Evolutionary conservation across 2,329 filamentous ascomycete species (phyloP).

Genomic region (Ploettnerulaceae sp.): DNA sequence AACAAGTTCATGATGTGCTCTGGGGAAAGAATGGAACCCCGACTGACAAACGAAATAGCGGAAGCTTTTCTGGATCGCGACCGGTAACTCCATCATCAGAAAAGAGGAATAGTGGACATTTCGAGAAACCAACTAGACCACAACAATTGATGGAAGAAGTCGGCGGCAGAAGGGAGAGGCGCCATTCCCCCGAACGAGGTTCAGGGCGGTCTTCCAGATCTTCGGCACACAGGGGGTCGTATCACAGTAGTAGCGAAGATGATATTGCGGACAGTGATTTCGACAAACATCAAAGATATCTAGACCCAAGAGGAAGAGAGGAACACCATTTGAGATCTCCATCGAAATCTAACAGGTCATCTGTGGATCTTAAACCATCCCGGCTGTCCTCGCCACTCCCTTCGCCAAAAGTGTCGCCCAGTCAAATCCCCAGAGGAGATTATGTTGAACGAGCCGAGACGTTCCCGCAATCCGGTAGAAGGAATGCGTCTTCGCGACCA

Average conservation of each 20-base stretch:
- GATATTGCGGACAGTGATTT: conserved; percentile 29
- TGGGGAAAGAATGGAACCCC: conserved; percentile 28
- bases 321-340: conserved; percentile 23
- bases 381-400: conserved; percentile 24
- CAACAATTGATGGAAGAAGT: conserved; percentile 26
- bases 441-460: conserved; percentile 28
- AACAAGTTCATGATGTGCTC: conserved; percentile 34
- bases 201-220: conserved; percentile 24
- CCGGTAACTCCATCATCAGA: conserved; percentile 22
- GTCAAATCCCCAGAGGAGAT: conserved; percentile 23
- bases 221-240: conserved; percentile 16
- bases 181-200: conserved; percentile 18
- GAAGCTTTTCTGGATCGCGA: conserved; percentile 17
- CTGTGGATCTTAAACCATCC: conserved; percentile 21
- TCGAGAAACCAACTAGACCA: conserved; percentile 26
- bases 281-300: conserved; percentile 20
- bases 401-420: conserved; percentile 31
- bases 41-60: conserved; percentile 29
- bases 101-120: conserved; percentile 20
- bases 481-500: conserved; percentile 20
- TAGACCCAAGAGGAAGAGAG: conserved; percentile 3
- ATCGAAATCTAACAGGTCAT: conserved; percentile 26
- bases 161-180: conserved; percentile 20
- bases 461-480: conserved; percentile 19
- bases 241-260: conserved; percentile 30